These are phyloP conservation scores for Calonectria honghensis DNA, from an alignment of 2,329 filamentous ascomycete genomes.

Conservation along the genomic window DNA sequence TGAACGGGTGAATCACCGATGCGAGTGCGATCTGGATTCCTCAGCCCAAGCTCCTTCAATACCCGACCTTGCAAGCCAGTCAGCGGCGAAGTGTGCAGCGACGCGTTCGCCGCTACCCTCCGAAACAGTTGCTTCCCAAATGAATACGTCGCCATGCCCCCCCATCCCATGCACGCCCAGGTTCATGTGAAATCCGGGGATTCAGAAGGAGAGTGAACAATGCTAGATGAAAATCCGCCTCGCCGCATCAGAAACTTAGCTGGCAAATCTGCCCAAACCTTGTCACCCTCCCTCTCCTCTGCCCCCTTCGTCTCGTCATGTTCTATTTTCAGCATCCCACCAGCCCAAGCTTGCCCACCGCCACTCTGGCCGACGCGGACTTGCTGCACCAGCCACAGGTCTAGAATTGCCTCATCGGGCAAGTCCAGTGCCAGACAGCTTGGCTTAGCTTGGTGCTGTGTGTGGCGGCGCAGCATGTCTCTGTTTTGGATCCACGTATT, in stretches of 20 bases:
- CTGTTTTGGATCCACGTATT: conserved; percentile 1
- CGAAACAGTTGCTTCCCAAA: neutral
- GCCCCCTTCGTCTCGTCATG: neutral
- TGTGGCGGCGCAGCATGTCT: conserved; percentile 19
- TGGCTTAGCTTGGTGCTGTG: neutral
- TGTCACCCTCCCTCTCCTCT: neutral
- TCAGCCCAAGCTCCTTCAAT: neutral
- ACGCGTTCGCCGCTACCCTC: neutral
- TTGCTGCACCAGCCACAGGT: conserved; percentile 4
- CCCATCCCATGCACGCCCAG: neutral
- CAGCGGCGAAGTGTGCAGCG: neutral
- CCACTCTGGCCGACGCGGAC: conserved; percentile 3
- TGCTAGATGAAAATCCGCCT: conserved; percentile 7
- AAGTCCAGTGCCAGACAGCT: neutral
- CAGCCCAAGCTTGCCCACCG: conserved; percentile 1
- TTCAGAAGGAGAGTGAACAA: neutral
- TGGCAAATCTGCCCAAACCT: conserved; percentile 21
- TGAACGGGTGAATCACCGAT: conserved; percentile 16
- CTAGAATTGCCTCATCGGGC: conserved; percentile 6
- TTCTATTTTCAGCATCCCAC: conserved; percentile 5
- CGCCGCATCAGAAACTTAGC: neutral
- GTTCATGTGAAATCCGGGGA: neutral
- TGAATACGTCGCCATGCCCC: neutral
- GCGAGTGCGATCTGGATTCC: neutral
- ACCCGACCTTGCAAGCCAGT: neutral